phyloP scores from a whole-genome alignment of 805 yeast species.

The Spathaspora hagerdaliae region DNA sequence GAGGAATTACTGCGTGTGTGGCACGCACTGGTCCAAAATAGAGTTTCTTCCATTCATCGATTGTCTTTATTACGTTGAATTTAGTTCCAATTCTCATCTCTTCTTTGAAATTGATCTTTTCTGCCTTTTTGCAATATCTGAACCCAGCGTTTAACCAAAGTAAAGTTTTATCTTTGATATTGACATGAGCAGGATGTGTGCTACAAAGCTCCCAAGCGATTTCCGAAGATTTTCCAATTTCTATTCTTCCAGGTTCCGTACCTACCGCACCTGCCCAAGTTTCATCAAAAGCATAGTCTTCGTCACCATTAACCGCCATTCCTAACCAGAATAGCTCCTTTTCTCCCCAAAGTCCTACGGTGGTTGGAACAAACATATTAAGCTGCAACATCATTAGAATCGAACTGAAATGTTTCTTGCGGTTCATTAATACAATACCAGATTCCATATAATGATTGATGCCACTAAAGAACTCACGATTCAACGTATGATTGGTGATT shows the following conservation, averaged over 20 bases:
- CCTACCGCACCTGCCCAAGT: constrained; percentile 23
- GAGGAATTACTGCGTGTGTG: constrained; percentile 48
- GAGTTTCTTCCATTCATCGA: constrained; percentile 11
- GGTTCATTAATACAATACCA: constrained; percentile 23
- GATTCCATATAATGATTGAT: constrained; percentile 36
- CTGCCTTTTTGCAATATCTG: constrained; percentile 30
- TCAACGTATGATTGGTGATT: constrained; percentile 28
- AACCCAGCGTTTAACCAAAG: constrained; percentile 43
- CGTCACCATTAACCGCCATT: constrained; percentile 23
- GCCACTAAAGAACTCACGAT: constrained; percentile 22
- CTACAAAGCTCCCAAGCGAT: constrained; percentile 29
- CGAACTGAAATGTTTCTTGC: constrained; percentile 21
- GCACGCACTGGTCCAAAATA: constrained; percentile 34
- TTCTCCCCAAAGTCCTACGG: constrained; percentile 18
- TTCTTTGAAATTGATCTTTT: constrained; percentile 26
- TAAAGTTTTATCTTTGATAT: constrained; percentile 26
- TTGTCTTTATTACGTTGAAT: constrained; percentile 19
- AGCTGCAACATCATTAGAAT: constrained; percentile 24
- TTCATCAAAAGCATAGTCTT: constrained; percentile 20
- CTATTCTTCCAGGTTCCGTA: neutral
- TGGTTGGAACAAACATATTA: constrained; percentile 17
- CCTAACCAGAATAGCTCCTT: constrained; percentile 29
- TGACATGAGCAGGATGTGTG: constrained; percentile 41
- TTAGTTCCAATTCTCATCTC: constrained; percentile 19
- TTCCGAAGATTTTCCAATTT: constrained; percentile 12